Evolutionary conservation across 169 alveolate species (phyloP).

Genomic region (Plasmodium gaboni): DNA sequence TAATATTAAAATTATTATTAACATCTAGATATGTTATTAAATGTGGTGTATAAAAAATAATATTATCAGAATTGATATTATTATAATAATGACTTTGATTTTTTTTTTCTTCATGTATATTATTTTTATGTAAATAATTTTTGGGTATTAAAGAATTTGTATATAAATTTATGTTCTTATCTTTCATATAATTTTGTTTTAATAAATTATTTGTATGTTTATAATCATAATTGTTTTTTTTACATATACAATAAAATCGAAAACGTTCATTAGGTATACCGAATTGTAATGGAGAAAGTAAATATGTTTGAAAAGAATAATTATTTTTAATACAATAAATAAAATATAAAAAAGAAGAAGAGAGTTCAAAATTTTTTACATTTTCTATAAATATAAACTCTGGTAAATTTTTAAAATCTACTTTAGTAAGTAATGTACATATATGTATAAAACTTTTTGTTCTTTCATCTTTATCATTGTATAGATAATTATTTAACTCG

Average conservation of each 20-base stretch:
- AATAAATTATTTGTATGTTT: background rate
- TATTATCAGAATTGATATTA: background rate
- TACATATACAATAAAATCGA: conserved; percentile 72
- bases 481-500: background rate
- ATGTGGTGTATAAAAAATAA: conserved; percentile 48
- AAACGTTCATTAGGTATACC: conserved; percentile 75
- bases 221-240: background rate
- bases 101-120: background rate
- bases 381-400: conserved; percentile 70
- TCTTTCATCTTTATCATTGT: conserved; percentile 56
- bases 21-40: conserved; percentile 41
- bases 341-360: conserved; percentile 61
- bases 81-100: too few species aligned
- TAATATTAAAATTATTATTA: conserved; percentile 24
- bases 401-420: conserved; percentile 39
- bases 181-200: background rate
- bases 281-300: conserved; percentile 55
- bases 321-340: conserved; percentile 46
- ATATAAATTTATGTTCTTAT: background rate
- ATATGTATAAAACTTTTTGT: conserved; percentile 54
- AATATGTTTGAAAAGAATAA: conserved; percentile 65
- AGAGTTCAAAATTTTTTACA: conserved; percentile 64
- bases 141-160: conserved; percentile 54
- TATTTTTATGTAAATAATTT: background rate
- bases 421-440: conserved; percentile 38